Conservation (phyloP, 2,329 filamentous ascomycete genomes). For the Dactylellina haptotyla region DNA sequence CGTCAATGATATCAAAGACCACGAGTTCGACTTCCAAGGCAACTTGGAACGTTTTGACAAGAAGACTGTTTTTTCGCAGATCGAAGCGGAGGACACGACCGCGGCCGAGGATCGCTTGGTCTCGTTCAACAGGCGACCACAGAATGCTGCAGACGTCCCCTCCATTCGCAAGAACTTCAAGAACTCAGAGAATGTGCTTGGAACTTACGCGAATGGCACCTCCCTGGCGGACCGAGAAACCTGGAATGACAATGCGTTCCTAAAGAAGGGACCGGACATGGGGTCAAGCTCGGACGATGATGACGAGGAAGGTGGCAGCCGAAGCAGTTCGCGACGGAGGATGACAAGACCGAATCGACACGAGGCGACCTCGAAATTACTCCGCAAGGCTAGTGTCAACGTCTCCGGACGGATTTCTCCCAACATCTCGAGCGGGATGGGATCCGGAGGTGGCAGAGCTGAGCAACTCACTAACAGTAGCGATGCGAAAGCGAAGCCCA, state of each 20-base stretch:
- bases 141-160: conserved; percentile 61
- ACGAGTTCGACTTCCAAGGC: conserved; percentile 91
- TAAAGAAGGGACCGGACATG: conserved; percentile 49
- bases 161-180: conserved; percentile 83
- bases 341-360: conserved; percentile 58
- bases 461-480: conserved; percentile 57
- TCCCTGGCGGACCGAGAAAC: conserved; percentile 57
- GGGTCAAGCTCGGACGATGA: conserved; percentile 66
- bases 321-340: conserved; percentile 63
- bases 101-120: conserved; percentile 93
- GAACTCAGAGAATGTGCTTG: conserved; percentile 89
- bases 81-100: conserved; percentile 81
- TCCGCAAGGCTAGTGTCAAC: conserved; percentile 56
- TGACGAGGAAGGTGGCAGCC: conserved; percentile 69
- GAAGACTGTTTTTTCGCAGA: conserved; percentile 87
- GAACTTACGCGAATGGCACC: conserved; percentile 64
- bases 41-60: conserved; percentile 96
- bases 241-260: conserved; percentile 71
- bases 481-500: conserved; percentile 55
- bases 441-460: conserved; percentile 25
- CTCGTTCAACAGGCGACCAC: conserved; percentile 78
- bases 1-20: conserved; percentile 90
- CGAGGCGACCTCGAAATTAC: conserved; percentile 30
- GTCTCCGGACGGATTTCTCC: conserved; percentile 48
- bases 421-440: conserved; percentile 44